Evolutionary conservation across 306 rosid genomes (phyloP).

Genomic region (Malus domestica): ASM211411v1 NC_041798.1:32859001-32859500

Average conservation of each 20-base stretch:
- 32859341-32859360: accelerated
- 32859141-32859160: background rate
- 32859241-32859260: background rate
- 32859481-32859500: no score
- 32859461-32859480: no score
- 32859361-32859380: no score
- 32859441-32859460: no score
- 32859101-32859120: background rate
- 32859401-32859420: no score
- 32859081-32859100: background rate
- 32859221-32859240: background rate
- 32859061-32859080: background rate
- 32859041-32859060: background rate
- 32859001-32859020: background rate
- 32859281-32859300: background rate
- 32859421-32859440: no score
- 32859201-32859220: background rate
- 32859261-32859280: background rate
- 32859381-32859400: no score
- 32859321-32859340: background rate
- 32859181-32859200: background rate
- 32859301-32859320: background rate
- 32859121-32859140: background rate
- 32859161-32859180: background rate
- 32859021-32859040: background rate